Evolutionary conservation across 2,329 filamentous ascomycete species (phyloP).

Genomic region (Botrytis aclada): DNA sequence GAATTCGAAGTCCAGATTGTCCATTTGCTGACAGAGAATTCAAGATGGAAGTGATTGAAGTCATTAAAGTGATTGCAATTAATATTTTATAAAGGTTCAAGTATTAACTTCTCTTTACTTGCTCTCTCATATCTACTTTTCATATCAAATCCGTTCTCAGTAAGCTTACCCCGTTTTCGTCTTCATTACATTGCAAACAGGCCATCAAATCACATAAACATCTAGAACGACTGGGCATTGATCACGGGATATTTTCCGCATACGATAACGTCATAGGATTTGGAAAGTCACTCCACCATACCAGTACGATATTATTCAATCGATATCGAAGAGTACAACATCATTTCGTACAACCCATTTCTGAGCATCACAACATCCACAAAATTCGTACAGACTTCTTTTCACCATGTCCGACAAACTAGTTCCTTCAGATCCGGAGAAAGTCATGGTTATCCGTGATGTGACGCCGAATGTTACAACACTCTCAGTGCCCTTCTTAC

Average conservation of each 20-base stretch:
- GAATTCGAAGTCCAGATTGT: not conserved
- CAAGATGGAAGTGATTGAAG: not conserved
- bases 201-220: not conserved
- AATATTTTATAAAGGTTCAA: not conserved
- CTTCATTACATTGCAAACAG: not conserved
- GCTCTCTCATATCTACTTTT: not conserved
- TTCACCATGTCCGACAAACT: slow-evolving; percentile 58
- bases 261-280: slow-evolving; percentile 8
- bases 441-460: slow-evolving; percentile 87
- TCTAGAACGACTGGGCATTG: not conserved
- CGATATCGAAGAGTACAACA: not conserved
- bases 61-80: not conserved
- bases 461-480: slow-evolving; percentile 76
- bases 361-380: not conserved
- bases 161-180: not conserved
- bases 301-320: not conserved
- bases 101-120: not conserved
- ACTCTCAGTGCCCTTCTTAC: slow-evolving; percentile 78
- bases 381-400: not conserved
- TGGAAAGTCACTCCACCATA: not conserved
- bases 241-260: not conserved
- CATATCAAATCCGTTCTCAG: not conserved
- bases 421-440: slow-evolving; percentile 67
- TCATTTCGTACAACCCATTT: not conserved
- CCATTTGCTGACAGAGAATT: slow-evolving; percentile 4